phyloP scores from a whole-genome alignment of 495 filamentous ascomycete genomes.

The Talaromyces liani region DNA sequence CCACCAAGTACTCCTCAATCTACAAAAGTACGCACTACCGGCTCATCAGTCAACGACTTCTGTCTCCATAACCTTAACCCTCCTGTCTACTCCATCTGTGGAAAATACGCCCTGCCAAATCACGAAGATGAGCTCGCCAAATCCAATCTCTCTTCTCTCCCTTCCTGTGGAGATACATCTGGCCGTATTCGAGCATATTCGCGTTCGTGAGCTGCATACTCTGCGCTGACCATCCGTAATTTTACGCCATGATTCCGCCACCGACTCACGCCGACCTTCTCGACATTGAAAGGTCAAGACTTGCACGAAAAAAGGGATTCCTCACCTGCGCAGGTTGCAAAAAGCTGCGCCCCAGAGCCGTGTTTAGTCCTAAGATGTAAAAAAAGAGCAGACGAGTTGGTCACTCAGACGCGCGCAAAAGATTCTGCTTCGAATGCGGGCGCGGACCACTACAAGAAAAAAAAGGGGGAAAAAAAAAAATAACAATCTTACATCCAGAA shows the following conservation, averaged over 20 bases:
- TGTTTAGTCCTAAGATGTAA: neutral
- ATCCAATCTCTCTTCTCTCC: neutral
- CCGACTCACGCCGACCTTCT: neutral
- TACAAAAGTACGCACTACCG: too few species aligned
- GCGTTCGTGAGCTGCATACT: neutral
- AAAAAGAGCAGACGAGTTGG: neutral
- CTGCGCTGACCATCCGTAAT: neutral
- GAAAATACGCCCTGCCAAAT: too few species aligned
- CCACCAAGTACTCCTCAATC: too few species aligned
- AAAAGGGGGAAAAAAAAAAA: too few species aligned
- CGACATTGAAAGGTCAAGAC: neutral
- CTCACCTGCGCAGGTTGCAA: neutral
- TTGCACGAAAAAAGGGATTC: neutral
- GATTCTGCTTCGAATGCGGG: neutral
- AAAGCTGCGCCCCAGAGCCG: neutral
- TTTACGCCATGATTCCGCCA: neutral
- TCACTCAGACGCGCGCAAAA: neutral
- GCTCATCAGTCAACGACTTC: too few species aligned
- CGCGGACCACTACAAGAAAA: neutral
- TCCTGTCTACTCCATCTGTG: too few species aligned
- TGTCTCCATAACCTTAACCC: too few species aligned
- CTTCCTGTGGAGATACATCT: neutral
- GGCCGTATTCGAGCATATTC: neutral
- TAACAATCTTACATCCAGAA: too few species aligned
- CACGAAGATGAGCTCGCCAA: neutral